Percentiles rank a stretch among this genome's conserved stretches.
Evolutionary conservation across 176 grass and related monocot genomes (phyloP).

Genomic region (Musa schizocarpa): DNA sequence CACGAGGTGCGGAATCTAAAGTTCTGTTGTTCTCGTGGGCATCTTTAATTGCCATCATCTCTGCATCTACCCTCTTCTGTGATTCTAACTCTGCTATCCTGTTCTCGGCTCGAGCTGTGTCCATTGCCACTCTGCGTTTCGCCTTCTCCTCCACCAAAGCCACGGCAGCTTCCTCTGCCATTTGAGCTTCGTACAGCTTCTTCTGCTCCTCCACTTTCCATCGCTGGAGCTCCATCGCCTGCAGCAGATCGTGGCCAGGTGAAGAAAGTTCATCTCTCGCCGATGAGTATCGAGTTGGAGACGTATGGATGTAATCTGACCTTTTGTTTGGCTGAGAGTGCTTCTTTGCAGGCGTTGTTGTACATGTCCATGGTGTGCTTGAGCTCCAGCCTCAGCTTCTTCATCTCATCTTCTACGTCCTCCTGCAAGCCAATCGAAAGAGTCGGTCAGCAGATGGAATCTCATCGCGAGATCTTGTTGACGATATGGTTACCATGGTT

Average conservation of each 20-base stretch:
- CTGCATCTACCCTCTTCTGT: constrained; percentile 51
- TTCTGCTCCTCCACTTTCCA: constrained; percentile 67
- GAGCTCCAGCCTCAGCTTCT: constrained; percentile 64
- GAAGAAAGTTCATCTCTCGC: neutral
- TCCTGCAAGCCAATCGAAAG: constrained; percentile 36
- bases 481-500: constrained; percentile 23
- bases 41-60: constrained; percentile 55
- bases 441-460: neutral
- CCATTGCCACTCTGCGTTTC: constrained; percentile 49
- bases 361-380: constrained; percentile 99
- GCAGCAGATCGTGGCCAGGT: neutral
- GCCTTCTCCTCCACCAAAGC: constrained; percentile 70
- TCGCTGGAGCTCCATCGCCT: constrained; percentile 63
- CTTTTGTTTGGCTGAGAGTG: constrained; percentile 60
- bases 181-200: constrained; percentile 29
- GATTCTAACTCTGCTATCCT: constrained; percentile 65
- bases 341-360: constrained; percentile 93
- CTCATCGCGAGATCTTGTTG: no score
- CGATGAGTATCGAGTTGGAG: no score
- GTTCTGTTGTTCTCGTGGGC: constrained; percentile 46
- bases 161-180: constrained; percentile 56
- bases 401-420: constrained; percentile 92
- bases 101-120: constrained; percentile 48
- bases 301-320: neutral
- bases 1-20: neutral